phyloP scores from a whole-genome alignment of 2,329 filamentous ascomycete species.

The Tolypocladium tundrense region DNA sequence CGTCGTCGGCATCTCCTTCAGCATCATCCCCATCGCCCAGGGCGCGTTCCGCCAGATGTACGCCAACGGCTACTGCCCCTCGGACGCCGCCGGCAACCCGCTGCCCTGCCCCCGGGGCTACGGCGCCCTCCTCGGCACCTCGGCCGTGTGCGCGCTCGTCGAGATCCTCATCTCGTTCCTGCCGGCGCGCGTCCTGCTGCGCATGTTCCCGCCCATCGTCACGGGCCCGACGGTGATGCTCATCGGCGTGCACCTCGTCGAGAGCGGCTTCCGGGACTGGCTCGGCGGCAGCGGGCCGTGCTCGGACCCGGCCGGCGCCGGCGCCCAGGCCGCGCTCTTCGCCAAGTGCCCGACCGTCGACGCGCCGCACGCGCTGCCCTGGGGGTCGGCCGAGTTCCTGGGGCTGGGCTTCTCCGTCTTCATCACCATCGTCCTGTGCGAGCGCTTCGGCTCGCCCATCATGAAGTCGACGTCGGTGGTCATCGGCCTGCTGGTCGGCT shows the following conservation, averaged over 20 bases:
- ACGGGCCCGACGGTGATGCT: slow-evolving; percentile 61
- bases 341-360: slow-evolving; percentile 54
- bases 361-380: slow-evolving; percentile 62
- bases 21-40: slow-evolving; percentile 32
- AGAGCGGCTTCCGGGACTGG: slow-evolving; percentile 67
- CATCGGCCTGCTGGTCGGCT: slow-evolving; percentile 62
- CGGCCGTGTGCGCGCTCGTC: slow-evolving; percentile 52
- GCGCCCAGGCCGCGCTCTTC: slow-evolving; percentile 33
- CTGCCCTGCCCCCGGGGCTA: slow-evolving; percentile 69
- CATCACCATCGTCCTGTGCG: slow-evolving; percentile 66
- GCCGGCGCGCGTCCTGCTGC: slow-evolving; percentile 56
- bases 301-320: slow-evolving; percentile 33
- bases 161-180: slow-evolving; percentile 69
- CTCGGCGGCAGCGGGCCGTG: slow-evolving; percentile 61
- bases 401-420: slow-evolving; percentile 74
- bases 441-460: slow-evolving; percentile 71
- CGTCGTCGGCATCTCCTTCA: slow-evolving; percentile 52
- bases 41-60: slow-evolving; percentile 73
- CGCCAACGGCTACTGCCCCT: slow-evolving; percentile 55
- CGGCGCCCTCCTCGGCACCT: slow-evolving; percentile 61
- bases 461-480: slow-evolving; percentile 76
- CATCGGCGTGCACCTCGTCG: slow-evolving; percentile 64
- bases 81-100: slow-evolving; percentile 48
- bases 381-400: slow-evolving; percentile 71
- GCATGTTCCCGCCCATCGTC: slow-evolving; percentile 70